phyloP scores from a whole-genome alignment of 352 stramenopile genomes.

The Phytophthora cryptogea region DNA sequence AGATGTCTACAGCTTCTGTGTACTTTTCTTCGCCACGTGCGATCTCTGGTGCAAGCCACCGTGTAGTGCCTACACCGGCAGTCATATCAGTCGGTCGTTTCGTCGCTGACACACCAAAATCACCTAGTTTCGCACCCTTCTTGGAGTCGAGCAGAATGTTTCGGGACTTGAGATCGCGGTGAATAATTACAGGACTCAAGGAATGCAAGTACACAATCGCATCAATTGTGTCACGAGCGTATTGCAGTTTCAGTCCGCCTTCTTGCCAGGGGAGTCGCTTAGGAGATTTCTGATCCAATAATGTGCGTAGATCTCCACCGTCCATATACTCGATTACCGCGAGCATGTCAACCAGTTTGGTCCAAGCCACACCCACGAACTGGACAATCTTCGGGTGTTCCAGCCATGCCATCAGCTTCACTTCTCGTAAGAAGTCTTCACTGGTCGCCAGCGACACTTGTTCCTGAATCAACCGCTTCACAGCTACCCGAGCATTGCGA shows the following conservation, averaged over 20 bases:
- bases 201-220: conserved; percentile 76
- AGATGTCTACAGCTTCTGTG: conserved; percentile 69
- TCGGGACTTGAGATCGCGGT: conserved; percentile 74
- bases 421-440: conserved; percentile 68
- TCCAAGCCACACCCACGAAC: conserved; percentile 81
- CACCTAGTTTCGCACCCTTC: conserved; percentile 66
- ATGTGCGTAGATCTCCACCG: conserved; percentile 56
- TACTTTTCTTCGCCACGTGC: conserved; percentile 63
- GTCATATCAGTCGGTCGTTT: conserved; percentile 69
- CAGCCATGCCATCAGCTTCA: conserved; percentile 77
- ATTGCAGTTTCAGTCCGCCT: conserved; percentile 45
- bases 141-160: conserved; percentile 69
- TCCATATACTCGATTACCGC: conserved; percentile 78
- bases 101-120: conserved; percentile 68
- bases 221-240: conserved; percentile 66
- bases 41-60: conserved; percentile 71
- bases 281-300: conserved; percentile 48
- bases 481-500: conserved; percentile 54
- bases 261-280: conserved; percentile 32
- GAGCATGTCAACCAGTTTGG: conserved; percentile 66
- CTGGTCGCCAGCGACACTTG: conserved; percentile 51
- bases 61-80: conserved; percentile 57
- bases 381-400: conserved; percentile 68
- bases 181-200: conserved; percentile 63
- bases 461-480: conserved; percentile 60